Conservation (phyloP, 2,329 filamentous ascomycete genomes). For the Bretziella fagacearum region DNA sequence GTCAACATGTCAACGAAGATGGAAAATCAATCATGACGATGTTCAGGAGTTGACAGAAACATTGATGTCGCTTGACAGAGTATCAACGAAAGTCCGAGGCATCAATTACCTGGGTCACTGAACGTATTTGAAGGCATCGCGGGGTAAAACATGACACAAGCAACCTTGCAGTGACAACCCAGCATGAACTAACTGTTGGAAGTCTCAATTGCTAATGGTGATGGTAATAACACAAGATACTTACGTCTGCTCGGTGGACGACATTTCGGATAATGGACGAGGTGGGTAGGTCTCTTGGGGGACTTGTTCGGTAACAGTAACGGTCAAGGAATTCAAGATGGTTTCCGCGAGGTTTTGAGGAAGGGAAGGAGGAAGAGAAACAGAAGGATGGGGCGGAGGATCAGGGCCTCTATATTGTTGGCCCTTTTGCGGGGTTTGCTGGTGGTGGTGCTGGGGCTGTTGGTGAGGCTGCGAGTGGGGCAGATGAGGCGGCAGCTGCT, state of each 20-base stretch:
- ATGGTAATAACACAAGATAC: constrained; percentile 24
- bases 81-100: no score
- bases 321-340: constrained; percentile 7
- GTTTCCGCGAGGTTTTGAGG: constrained; percentile 12
- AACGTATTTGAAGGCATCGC: no score
- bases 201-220: no score
- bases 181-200: no score
- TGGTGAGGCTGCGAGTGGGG: constrained; percentile 3
- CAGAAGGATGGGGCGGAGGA: constrained; percentile 11
- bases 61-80: no score
- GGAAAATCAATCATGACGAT: no score
- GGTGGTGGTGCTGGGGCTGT: constrained; percentile 12
- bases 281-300: constrained; percentile 6
- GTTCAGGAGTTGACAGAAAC: no score
- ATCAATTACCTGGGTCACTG: no score
- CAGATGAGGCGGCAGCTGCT: not conserved
- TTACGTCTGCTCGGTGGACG: constrained; percentile 50
- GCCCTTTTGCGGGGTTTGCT: constrained; percentile 9
- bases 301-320: constrained; percentile 8
- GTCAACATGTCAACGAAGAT: no score
- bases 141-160: no score
- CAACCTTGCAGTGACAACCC: no score
- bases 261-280: constrained; percentile 19
- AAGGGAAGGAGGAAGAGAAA: constrained; percentile 6
- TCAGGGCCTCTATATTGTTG: constrained; percentile 13